Percentiles rank a stretch among this genome's conserved stretches.
Evolutionary conservation across 371 early-diverging fungal species (phyloP).

Genomic region (Lichtheimia corymbifera): DNA sequence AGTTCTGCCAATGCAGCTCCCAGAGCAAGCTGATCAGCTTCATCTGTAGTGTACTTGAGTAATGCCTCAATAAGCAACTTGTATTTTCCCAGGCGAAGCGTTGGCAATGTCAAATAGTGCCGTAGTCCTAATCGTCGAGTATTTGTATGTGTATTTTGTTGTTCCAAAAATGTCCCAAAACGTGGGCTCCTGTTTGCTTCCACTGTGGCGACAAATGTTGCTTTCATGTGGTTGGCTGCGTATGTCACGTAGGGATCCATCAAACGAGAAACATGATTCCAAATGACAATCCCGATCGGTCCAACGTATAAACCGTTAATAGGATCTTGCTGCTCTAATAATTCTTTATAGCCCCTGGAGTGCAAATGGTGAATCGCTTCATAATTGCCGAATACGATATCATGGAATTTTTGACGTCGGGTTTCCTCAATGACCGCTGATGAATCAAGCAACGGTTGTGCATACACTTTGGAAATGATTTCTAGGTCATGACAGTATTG

Average conservation of each 20-base stretch:
- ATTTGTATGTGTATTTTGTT: constrained; percentile 20
- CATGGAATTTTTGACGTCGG: constrained; percentile 25
- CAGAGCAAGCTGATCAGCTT: constrained; percentile 28
- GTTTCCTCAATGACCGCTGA: constrained; percentile 12
- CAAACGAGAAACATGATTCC: constrained; percentile 13
- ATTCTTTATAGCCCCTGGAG: constrained; percentile 18
- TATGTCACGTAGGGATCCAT: constrained; percentile 17
- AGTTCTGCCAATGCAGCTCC: constrained; percentile 26
- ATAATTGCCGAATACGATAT: constrained; percentile 38
- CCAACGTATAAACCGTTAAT: neutral
- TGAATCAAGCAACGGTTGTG: constrained; percentile 25
- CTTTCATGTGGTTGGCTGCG: constrained; percentile 19
- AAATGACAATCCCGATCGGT: constrained; percentile 10
- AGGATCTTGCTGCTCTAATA: neutral
- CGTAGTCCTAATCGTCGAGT: constrained; percentile 33
- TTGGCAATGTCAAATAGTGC: constrained; percentile 37
- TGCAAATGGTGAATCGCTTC: constrained; percentile 23
- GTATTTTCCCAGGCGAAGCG: constrained; percentile 35
- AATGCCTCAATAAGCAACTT: constrained; percentile 33
- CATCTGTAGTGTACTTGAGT: constrained; percentile 30
- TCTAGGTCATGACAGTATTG: constrained; percentile 31
- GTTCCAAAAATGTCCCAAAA: constrained; percentile 22
- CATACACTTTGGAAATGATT: constrained; percentile 30
- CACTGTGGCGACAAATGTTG: constrained; percentile 10
- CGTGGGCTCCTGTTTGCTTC: constrained; percentile 24